phyloP scores from a whole-genome alignment of 192 early-diverging fungal species.

The Kickxella alabastrina region DNA sequence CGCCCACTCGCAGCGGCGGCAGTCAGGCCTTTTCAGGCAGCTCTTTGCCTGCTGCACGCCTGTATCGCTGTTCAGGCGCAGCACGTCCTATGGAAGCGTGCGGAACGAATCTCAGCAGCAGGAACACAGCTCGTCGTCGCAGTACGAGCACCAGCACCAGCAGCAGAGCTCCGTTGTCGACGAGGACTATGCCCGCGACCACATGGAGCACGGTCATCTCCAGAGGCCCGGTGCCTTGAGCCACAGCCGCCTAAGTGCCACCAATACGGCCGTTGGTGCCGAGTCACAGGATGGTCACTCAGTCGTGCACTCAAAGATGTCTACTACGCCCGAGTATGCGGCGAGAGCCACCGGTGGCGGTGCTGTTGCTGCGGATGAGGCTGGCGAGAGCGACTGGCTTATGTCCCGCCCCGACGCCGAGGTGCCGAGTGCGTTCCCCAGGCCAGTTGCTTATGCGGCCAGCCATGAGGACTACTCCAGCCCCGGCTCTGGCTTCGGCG shows the following conservation, averaged over 20 bases:
- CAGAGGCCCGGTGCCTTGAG: slow-evolving; percentile 5
- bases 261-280: slow-evolving; percentile 38
- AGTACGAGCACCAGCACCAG: slow-evolving; percentile 3
- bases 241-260: slow-evolving; percentile 18
- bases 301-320: slow-evolving; percentile 21
- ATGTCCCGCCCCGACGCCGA: slow-evolving; percentile 13
- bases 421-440: not conserved
- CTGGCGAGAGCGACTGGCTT: slow-evolving; percentile 37
- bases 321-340: slow-evolving; percentile 13
- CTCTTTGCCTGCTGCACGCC: slow-evolving; percentile 50
- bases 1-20: slow-evolving; percentile 20
- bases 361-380: slow-evolving; percentile 15
- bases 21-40: slow-evolving; percentile 24
- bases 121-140: slow-evolving; percentile 8
- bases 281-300: slow-evolving; percentile 36
- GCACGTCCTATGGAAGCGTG: slow-evolving; percentile 42
- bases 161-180: not conserved
- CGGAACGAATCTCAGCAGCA: slow-evolving; percentile 28
- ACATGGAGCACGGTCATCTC: not conserved
- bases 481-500: slow-evolving; percentile 20
- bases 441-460: not conserved
- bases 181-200: slow-evolving; percentile 5
- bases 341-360: slow-evolving; percentile 7
- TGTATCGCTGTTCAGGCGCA: slow-evolving; percentile 42
- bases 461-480: slow-evolving; percentile 21